These are phyloP conservation scores for Botrytis fabae DNA, from an alignment of 2,329 filamentous ascomycete species.

Conservation along the genomic window DNA sequence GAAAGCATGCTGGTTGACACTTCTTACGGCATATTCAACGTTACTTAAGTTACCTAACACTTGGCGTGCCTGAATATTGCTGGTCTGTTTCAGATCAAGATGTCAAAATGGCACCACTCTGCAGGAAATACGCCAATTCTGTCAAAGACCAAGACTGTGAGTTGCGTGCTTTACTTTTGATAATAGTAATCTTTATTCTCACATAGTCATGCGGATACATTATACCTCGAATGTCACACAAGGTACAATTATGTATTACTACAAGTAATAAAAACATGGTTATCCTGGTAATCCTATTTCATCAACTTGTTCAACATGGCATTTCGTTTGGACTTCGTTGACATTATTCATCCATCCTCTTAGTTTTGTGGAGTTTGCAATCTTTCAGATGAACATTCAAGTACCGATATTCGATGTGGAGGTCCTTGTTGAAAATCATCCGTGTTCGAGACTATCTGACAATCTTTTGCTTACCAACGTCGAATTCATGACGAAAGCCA, in stretches of 20 bases:
- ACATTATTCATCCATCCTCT: background rate
- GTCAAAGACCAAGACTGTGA: background rate
- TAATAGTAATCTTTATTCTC: background rate
- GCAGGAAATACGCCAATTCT: background rate
- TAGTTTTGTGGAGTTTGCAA: background rate
- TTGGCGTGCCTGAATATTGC: background rate
- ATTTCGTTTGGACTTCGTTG: background rate
- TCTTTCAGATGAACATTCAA: background rate
- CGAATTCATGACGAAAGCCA: background rate
- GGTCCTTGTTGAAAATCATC: background rate
- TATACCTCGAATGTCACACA: background rate
- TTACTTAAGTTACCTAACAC: background rate
- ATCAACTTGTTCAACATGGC: background rate
- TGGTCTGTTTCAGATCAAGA: background rate
- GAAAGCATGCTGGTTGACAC: background rate
- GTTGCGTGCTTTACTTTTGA: background rate
- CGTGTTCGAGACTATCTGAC: conserved; percentile 1
- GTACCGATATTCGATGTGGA: background rate
- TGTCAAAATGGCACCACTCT: background rate
- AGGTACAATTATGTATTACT: background rate
- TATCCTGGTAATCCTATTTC: background rate
- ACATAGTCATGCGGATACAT: background rate
- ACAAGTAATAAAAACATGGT: background rate
- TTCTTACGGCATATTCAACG: background rate
- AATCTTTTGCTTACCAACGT: conserved; percentile 2